Evolutionary conservation across 2,329 filamentous ascomycete species (phyloP).

Genomic region (Xylaria sp.): DNA sequence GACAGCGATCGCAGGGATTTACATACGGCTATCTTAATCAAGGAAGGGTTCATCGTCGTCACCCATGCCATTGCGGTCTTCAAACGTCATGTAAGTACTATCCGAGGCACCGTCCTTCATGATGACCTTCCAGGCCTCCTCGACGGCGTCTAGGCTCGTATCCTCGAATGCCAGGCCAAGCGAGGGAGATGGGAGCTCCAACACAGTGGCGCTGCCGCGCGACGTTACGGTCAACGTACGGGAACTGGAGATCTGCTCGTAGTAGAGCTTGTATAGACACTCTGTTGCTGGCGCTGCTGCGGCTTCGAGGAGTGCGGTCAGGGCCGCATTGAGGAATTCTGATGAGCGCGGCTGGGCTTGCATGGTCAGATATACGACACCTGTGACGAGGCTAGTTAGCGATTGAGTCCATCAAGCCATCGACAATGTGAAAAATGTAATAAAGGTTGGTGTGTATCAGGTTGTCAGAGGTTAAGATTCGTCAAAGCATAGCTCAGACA

Average conservation of each 20-base stretch:
- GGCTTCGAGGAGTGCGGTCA: conserved; percentile 37
- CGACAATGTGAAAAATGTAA: conserved; percentile 10
- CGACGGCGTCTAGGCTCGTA: conserved; percentile 58
- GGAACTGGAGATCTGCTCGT: conserved; percentile 43
- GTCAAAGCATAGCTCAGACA: conserved; percentile 90
- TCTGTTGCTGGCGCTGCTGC: conserved; percentile 28
- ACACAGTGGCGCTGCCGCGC: conserved; percentile 37
- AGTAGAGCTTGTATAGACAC: conserved; percentile 49
- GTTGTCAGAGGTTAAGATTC: conserved; percentile 81
- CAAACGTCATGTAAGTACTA: conserved; percentile 69
- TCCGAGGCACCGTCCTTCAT: conserved; percentile 42
- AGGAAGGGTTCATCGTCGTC: conserved; percentile 50
- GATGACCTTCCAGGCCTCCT: conserved; percentile 63
- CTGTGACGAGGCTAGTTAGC: conserved; percentile 24
- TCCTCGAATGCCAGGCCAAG: conserved; percentile 73
- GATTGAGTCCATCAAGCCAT: not conserved
- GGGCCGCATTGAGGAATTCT: conserved; percentile 35
- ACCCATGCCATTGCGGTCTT: conserved; percentile 60
- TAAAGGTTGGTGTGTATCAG: conserved; percentile 57
- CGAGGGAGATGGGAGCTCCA: conserved; percentile 54
- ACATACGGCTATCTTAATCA: conserved; percentile 31
- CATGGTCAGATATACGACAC: conserved; percentile 39
- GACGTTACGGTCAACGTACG: conserved; percentile 27
- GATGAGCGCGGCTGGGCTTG: conserved; percentile 33
- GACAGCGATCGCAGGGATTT: not conserved